phyloP scores from a whole-genome alignment of 805 yeast species.

The Lipomyces oligophaga region DNA sequence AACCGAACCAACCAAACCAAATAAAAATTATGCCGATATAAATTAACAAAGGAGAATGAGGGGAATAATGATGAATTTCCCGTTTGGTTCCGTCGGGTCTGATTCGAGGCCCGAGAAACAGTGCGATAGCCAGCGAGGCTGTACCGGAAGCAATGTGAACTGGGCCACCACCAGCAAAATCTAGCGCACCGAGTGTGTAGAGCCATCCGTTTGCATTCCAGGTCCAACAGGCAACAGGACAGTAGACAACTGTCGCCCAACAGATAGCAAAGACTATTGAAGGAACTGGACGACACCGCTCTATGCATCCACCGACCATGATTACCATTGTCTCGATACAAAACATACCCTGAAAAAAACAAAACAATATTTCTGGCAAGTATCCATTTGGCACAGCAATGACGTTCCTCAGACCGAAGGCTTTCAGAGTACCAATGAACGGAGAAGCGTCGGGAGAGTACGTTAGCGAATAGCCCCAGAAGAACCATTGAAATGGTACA shows the following conservation, averaged over 20 bases:
- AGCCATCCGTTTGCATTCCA: conserved; percentile 97
- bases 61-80: conserved; percentile 36
- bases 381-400: conserved; percentile 69
- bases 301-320: conserved; percentile 97
- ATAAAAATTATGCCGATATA: conserved; percentile 90
- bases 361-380: conserved; percentile 84
- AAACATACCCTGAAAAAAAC: conserved; percentile 95
- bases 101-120: conserved; percentile 89
- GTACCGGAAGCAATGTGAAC: conserved; percentile 94
- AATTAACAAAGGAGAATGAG: conserved; percentile 88
- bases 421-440: conserved; percentile 76
- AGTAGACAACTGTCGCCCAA: conserved; percentile 94
- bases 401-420: conserved; percentile 75
- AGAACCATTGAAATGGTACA: conserved; percentile 92
- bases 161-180: conserved; percentile 98
- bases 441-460: conserved; percentile 67
- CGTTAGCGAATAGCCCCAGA: conserved; percentile 93
- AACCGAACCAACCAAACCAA: conserved; percentile 99
- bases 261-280: conserved; percentile 90
- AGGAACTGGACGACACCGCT: conserved; percentile 92
- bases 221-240: conserved; percentile 96
- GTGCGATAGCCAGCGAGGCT: conserved; percentile 90
- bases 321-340: conserved; percentile 89
- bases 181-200: conserved; percentile 74
- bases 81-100: not conserved